Evolutionary conservation across 768 basidiomycete genomes (phyloP), one percentile per base, ranked within the genome.

Genomic region (Amanita pallidorosea): DNA sequence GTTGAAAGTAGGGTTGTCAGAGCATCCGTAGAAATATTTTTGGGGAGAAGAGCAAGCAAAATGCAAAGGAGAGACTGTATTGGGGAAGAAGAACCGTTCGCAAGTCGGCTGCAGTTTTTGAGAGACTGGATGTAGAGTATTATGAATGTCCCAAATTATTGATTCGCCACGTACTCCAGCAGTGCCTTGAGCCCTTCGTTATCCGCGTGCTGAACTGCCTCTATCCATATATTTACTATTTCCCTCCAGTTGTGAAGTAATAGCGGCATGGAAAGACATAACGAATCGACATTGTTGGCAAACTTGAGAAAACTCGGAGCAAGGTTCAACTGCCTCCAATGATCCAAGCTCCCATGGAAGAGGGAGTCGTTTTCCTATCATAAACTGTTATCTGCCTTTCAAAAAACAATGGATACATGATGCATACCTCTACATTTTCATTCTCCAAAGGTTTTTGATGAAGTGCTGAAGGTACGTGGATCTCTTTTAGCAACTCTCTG

Each of bases 271-370:
- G 86, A 89, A 2, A 79, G 74, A 5, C 85, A 80, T 35, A 89
- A 67, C 0, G 72, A 63, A 37, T 81, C 75, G 0, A 74, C 79
- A 54, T 74, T 73, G 52, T 74, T 71, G 2, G 83, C 80, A 59
- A 90, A 92, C 25, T 70, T 65, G 49, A 90, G 64, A 63, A 92
- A 93, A 1, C 80, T 71, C 1, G 85, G 77, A 2, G 88, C 74
- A 18, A 94, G 76, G 63, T 88, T 91, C 53, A 93, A 75, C 57
- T 92, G 84, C 56, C 76, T 70, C 83, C 85, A 88, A 59, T 87
- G 80, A 23, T 79, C 71, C 29, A 94, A 69, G 2, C 85, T 75
- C 56, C 78, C 72, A 49, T 83, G 80, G 58, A 94, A 92, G 61
- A 89, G 83, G 0, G 85, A 88, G 51, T 81, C 80, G 59, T 79